These are phyloP conservation scores for Penicillium sp. DNA, from an alignment of 2,329 filamentous ascomycete species.

Conservation along the genomic window DNA sequence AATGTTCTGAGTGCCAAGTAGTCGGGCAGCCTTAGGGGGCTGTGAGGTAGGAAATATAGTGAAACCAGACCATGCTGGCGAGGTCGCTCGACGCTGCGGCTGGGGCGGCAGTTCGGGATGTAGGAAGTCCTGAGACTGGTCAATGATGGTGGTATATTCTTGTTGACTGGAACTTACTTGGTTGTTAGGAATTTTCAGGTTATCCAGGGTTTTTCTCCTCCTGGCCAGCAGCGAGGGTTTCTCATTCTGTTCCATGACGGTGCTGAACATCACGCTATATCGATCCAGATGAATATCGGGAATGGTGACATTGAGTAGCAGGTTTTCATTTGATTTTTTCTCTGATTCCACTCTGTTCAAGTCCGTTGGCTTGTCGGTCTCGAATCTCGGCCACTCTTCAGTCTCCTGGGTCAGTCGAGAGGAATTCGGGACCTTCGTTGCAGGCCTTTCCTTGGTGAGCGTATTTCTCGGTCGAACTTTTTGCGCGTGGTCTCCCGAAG, in stretches of 20 bases:
- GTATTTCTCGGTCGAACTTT: not conserved
- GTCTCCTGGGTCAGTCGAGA: constrained; percentile 3
- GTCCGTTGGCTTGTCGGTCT: constrained; percentile 8
- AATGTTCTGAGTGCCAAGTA: constrained; percentile 29
- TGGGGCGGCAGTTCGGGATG: constrained; percentile 11
- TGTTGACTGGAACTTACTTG: too few species aligned
- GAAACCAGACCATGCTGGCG: constrained; percentile 34
- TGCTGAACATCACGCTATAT: constrained; percentile 90
- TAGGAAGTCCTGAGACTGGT: constrained; percentile 9
- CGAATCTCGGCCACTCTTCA: constrained; percentile 19
- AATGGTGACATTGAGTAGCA: constrained; percentile 68
- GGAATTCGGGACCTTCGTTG: not conserved
- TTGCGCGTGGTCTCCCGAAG: constrained; percentile 14
- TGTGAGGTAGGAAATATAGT: constrained; percentile 36
- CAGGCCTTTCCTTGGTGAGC: not conserved
- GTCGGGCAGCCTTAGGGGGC: constrained; percentile 27
- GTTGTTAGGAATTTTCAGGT: constrained; percentile 50
- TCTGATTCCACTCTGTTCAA: constrained; percentile 8
- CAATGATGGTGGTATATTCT: not conserved
- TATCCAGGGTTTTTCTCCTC: constrained; percentile 39
- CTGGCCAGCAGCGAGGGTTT: constrained; percentile 31
- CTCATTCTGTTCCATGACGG: constrained; percentile 53
- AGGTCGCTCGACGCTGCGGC: constrained; percentile 34
- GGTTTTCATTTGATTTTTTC: constrained; percentile 3
- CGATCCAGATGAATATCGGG: constrained; percentile 75